Conservation (phyloP, 2,329 filamentous ascomycete genomes). For the Colletotrichum cuscutae region DNA sequence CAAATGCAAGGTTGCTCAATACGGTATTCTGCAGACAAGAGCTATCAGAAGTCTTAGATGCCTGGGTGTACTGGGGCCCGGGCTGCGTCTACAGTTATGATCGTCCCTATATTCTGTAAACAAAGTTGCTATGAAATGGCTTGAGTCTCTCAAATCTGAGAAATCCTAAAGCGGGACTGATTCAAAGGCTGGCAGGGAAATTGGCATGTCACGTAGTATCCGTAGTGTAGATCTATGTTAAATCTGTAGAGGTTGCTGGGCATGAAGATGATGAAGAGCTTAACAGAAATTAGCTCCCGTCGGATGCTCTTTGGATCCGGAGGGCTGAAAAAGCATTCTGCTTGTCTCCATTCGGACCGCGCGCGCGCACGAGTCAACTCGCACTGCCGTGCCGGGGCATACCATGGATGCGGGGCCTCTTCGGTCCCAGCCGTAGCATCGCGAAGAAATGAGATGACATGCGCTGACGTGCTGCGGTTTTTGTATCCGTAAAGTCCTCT, state of each 20-base stretch:
- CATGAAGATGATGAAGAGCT: background rate
- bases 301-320: background rate
- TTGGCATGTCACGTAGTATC: background rate
- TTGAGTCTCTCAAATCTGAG: background rate
- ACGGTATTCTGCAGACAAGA: background rate
- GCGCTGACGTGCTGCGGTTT: background rate
- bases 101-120: background rate
- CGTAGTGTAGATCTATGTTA: background rate
- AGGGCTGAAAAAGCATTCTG: background rate
- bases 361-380: constrained; percentile 15
- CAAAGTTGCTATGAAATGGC: background rate
- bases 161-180: background rate
- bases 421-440: background rate
- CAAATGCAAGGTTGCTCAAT: background rate
- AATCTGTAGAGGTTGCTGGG: background rate
- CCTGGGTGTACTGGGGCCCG: no score
- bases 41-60: background rate
- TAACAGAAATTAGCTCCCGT: background rate
- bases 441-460: background rate
- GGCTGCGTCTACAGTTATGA: background rate
- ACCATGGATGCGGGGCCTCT: constrained; percentile 9
- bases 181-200: background rate
- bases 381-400: background rate
- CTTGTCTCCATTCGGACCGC: background rate
- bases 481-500: background rate